Conservation (phyloP, 345 rosid species). For the Linum usitatissimum region DNA sequence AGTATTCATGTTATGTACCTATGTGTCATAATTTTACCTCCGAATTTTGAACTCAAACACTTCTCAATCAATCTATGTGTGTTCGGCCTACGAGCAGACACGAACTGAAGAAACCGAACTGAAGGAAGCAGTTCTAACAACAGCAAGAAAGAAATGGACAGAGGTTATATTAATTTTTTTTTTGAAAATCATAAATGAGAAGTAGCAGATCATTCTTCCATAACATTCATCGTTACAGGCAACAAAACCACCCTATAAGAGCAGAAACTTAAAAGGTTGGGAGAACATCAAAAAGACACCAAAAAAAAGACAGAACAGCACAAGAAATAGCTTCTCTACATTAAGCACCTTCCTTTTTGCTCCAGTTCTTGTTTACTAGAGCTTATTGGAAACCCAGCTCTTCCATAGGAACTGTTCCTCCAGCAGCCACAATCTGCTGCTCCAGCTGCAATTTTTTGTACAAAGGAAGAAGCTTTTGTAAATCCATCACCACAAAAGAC, state of each 20-base stretch:
- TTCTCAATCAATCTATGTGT: too few species aligned
- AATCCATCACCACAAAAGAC: neutral
- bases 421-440: constrained; percentile 82
- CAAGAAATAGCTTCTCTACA: constrained; percentile 13
- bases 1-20: too few species aligned
- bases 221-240: constrained; percentile 16
- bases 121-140: too few species aligned
- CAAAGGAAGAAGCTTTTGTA: neutral
- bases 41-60: too few species aligned
- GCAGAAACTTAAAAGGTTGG: constrained; percentile 10
- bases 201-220: constrained; percentile 2
- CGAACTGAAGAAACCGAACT: too few species aligned
- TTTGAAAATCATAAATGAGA: constrained; percentile 6
- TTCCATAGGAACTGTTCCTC: constrained; percentile 53
- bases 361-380: constrained; percentile 5
- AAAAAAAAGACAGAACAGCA: neutral
- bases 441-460: constrained; percentile 44
- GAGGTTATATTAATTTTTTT: neutral
- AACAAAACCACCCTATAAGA: constrained; percentile 3
- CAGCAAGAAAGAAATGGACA: neutral
- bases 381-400: constrained; percentile 30
- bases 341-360: constrained; percentile 9
- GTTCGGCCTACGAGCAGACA: too few species aligned
- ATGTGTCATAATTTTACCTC: too few species aligned
- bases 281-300: constrained; percentile 6